Percentiles rank a stretch among this genome's conserved stretches.
Conservation (phyloP, 768 basidiomycete species). For the Gymnopilus junonius region DNA sequence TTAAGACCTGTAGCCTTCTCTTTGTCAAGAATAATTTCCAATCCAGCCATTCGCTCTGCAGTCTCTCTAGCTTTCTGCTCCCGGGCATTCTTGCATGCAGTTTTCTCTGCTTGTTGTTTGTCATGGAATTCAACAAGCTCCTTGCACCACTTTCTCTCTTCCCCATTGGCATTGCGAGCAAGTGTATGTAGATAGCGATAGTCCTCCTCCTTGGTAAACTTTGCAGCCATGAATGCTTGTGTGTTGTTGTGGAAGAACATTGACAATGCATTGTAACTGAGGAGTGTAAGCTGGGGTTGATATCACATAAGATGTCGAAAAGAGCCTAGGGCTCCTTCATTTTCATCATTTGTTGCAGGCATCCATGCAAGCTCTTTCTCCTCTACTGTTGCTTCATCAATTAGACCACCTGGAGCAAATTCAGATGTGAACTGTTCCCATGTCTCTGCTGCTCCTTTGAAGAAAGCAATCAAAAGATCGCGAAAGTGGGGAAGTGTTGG, state of each 20-base stretch:
- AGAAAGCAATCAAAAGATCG: too few species aligned
- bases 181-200: neutral
- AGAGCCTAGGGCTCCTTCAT: conserved; percentile 22
- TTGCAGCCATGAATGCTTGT: neutral
- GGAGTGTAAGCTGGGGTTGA: neutral
- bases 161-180: neutral
- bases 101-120: too few species aligned
- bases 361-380: conserved; percentile 13
- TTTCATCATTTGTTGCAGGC: conserved; percentile 22
- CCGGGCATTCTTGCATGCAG: too few species aligned
- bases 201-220: neutral
- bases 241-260: neutral
- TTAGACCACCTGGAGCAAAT: conserved; percentile 13
- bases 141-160: neutral
- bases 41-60: too few species aligned
- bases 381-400: conserved; percentile 4
- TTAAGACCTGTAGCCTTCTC: too few species aligned
- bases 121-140: neutral
- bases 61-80: too few species aligned
- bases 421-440: conserved; percentile 18
- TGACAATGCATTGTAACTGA: neutral
- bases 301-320: neutral
- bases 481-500: conserved; percentile 13
- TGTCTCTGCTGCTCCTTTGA: conserved; percentile 22
- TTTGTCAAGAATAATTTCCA: too few species aligned